Evolutionary conservation across 805 yeast species (phyloP), one percentile per base, ranked within the genome.

Genomic region (Wickerhamiella sergipiensis): DNA sequence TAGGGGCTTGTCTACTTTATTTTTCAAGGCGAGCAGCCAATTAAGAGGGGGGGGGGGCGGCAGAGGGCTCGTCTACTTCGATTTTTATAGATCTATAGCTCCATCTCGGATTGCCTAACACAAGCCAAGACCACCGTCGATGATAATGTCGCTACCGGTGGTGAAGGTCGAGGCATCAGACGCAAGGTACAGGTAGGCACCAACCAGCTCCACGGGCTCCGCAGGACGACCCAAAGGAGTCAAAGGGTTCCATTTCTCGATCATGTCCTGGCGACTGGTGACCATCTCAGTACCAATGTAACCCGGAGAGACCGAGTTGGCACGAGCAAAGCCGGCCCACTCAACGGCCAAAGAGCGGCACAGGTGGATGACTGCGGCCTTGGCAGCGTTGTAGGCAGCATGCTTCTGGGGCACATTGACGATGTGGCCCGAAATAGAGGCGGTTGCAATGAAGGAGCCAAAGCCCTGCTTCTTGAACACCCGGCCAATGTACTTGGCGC

Each of bases 331-430:
- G 1, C 80, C 77, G 22, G 88, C 79, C 94, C 95, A 87, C 69
- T 87, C 95, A 43, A 86, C 79, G 13, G 95, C 90, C 55, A 87
- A 71, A 0, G 92, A 82, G 65, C 74, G 81, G 40, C 83, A 78
- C 57, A 86, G 73, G 61, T 87, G 95, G 57, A 79, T 64, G 26
- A 85, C 81, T 6, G 81, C 95, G 40, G 95, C 95, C 72, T 86
- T 87, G 59, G 87, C 83, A 21, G 86, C 84, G 62, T 85, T 85
- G 72, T 86, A 86, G 36, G 83, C 80, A 10, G 94, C 83, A 71
- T 87, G 95, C 61, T 80, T 73, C 66, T 88, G 92, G 21, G 96
- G 96, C 53, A 81, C 79, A 65, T 88, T 88, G 61, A 80, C 89
- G 59, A 88, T 81, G 67, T 80, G 86, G 15, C 85, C 95, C 19